Base-by-base conservation (phyloP, 2,329 filamentous ascomycete species). In the Penicillium sp. region DNA sequence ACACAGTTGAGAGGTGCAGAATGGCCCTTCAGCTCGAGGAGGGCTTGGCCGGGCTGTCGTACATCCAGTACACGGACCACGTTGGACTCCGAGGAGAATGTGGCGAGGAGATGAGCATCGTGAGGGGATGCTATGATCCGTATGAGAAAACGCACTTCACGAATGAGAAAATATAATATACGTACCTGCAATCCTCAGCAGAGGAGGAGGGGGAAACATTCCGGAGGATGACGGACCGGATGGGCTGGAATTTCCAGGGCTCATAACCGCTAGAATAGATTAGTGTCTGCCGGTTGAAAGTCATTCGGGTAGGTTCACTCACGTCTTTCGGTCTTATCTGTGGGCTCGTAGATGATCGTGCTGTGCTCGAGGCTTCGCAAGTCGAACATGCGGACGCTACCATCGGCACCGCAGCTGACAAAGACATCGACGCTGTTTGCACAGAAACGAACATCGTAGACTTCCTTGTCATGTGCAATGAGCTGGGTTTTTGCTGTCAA, bases 401-500 rank as follows among this genome's bases (percentile, higher is more conserved):
- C 94, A 71, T 99, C 94, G 52, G 96, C 93, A 48, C 94, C 94
- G 72, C 94, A 99, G 73, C 91, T 96, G 28, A 97, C 94, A 72
- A 99, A 99, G 1, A 97, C 92, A 68, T 99, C 94, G n/a, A 96
- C 91, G 66, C 92, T 97, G 64, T 96, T 94, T 45, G 94, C 94
- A 76, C 94, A 99, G 77, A 99, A 99, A 18, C 94, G 87, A 44
- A 99, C 94, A 71, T 99, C 94, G 68, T 96, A 99, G 5, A 99
- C 94, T 75, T 99, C 94, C 75, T 97, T 97, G 77, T 99, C 94
- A 73, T 99, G 94, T 18, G 94, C 94, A 75, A 99, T 99, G 42
- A 99, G 81, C 73, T 99, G 94, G 2, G 94, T 99, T 77, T 99
- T 99, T 48, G 94, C 94, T 0, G 94, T 99, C 59, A 99, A 81